These are phyloP conservation scores for Aureobasidium sp. DNA, from an alignment of 2,329 filamentous ascomycete genomes.

Conservation along the genomic window DNA sequence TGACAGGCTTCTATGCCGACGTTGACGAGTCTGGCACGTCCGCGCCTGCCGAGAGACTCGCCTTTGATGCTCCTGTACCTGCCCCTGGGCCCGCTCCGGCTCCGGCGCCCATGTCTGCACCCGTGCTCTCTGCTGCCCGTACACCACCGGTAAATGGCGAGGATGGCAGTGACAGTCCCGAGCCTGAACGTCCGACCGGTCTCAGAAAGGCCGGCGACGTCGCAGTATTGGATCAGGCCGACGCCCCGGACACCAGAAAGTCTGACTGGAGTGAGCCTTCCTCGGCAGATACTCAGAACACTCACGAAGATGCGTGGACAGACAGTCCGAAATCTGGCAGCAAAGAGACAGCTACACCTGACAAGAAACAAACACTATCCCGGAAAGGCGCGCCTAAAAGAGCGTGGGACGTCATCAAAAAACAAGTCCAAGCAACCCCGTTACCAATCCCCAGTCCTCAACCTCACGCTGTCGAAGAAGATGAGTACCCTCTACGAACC, in stretches of 20 bases:
- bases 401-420: slow-evolving; percentile 22
- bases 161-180: not conserved
- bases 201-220: slow-evolving; percentile 8
- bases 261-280: slow-evolving; percentile 5
- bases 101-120: slow-evolving; percentile 1
- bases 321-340: not conserved
- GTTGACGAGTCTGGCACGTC: not conserved
- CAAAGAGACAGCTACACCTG: not conserved
- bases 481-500: slow-evolving; percentile 25
- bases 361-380: not conserved
- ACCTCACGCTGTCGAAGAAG: slow-evolving; percentile 31
- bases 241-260: not conserved
- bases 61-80: not conserved
- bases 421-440: slow-evolving; percentile 19
- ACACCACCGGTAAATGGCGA: not conserved
- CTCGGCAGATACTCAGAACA: not conserved
- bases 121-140: not conserved
- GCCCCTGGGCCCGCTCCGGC: not conserved
- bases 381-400: slow-evolving; percentile 14
- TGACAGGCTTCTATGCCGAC: slow-evolving; percentile 16
- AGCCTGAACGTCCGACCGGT: not conserved
- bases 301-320: not conserved
- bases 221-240: not conserved
- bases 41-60: slow-evolving; percentile 4
- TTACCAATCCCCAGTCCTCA: slow-evolving; percentile 40